Evolutionary conservation across 2,329 filamentous ascomycete species (phyloP).

Genomic region (Aspergillus novoparasiticus): DNA sequence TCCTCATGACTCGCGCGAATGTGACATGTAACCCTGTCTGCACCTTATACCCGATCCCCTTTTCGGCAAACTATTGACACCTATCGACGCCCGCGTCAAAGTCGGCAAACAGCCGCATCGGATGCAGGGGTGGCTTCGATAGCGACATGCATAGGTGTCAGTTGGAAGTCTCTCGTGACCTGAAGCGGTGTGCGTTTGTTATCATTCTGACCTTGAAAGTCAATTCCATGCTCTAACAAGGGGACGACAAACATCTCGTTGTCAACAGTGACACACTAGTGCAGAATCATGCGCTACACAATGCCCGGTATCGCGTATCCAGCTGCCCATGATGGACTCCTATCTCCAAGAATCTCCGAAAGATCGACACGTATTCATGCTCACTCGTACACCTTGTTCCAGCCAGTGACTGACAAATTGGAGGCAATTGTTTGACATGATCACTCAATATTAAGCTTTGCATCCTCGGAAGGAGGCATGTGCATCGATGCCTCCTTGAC

Average conservation of each 20-base stretch:
- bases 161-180: background rate
- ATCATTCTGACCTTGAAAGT: background rate
- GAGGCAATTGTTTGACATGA: no score
- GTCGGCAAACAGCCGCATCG: background rate
- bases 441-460: no score
- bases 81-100: background rate
- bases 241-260: background rate
- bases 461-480: no score
- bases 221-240: background rate
- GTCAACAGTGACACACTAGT: background rate
- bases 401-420: accelerated
- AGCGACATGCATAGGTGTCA: background rate
- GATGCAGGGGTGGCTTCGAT: background rate
- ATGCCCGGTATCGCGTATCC: background rate
- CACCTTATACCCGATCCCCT: background rate
- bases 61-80: background rate
- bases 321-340: background rate
- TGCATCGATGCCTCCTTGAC: no score
- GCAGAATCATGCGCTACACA: background rate
- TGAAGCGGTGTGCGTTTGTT: background rate
- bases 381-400: background rate
- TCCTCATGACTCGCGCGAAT: background rate
- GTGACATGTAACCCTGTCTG: background rate
- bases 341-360: background rate
- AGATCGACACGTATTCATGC: background rate